phyloP scores from a whole-genome alignment of 2,329 filamentous ascomycete genomes.

The Aspergillus sp. region DNA sequence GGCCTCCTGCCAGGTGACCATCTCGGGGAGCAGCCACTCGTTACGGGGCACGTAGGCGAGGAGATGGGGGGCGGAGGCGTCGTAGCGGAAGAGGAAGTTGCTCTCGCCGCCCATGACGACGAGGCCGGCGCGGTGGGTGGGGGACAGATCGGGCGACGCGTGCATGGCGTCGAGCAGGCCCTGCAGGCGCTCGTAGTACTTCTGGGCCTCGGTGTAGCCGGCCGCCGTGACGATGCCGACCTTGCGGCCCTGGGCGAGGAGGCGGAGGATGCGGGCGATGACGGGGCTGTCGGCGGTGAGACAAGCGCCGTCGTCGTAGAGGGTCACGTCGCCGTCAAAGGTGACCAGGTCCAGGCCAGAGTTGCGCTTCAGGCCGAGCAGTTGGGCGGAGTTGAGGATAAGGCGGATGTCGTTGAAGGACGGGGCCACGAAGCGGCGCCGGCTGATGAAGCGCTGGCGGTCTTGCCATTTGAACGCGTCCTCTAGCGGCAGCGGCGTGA shows the following conservation, averaged over 20 bases:
- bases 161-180: conserved; percentile 80
- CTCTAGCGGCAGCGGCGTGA: conserved; percentile 81
- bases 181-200: conserved; percentile 83
- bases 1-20: conserved; percentile 51
- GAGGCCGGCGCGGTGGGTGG: conserved; percentile 70
- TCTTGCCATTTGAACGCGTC: conserved; percentile 93
- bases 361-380: conserved; percentile 79
- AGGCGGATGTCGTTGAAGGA: conserved; percentile 96
- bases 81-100: conserved; percentile 89
- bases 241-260: conserved; percentile 74
- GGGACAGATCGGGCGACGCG: conserved; percentile 59
- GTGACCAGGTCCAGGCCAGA: conserved; percentile 81
- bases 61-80: conserved; percentile 61
- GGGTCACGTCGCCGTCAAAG: conserved; percentile 95
- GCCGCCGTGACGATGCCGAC: conserved; percentile 96
- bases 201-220: conserved; percentile 83
- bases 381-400: conserved; percentile 90
- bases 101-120: conserved; percentile 94
- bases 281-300: conserved; percentile 74
- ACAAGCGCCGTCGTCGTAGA: conserved; percentile 87
- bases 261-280: conserved; percentile 65
- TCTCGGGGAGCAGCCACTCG: conserved; percentile 62
- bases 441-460: conserved; percentile 78
- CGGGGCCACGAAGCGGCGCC: conserved; percentile 86
- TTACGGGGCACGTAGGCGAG: conserved; percentile 62